Conservation (phyloP, 2,329 filamentous ascomycete genomes). For the Trichophyton mentagrophytes region DNA sequence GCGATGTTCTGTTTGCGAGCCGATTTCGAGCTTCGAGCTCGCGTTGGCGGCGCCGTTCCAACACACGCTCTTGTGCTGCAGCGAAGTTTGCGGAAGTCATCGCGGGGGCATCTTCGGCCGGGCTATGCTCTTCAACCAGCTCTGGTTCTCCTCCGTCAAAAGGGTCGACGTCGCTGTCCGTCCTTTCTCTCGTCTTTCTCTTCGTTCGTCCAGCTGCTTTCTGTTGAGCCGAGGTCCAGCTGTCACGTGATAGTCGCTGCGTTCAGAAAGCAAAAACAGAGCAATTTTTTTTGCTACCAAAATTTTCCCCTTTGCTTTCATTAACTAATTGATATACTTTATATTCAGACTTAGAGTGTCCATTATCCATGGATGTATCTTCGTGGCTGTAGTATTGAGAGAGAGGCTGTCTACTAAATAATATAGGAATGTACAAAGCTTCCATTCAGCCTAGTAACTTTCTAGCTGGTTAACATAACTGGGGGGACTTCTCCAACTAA, state of each 20-base stretch:
- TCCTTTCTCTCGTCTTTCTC: background rate
- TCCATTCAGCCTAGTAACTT: background rate
- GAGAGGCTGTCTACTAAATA: background rate
- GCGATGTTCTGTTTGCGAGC: slow-evolving; percentile 36
- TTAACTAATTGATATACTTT: too few relatives aligned
- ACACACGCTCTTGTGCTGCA: slow-evolving; percentile 76
- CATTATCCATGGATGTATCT: background rate
- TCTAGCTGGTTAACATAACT: too few relatives aligned
- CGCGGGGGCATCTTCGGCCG: slow-evolving; percentile 24
- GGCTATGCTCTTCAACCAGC: background rate
- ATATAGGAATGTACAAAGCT: background rate
- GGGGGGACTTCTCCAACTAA: too few relatives aligned
- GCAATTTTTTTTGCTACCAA: too few relatives aligned
- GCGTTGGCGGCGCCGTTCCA: slow-evolving; percentile 64
- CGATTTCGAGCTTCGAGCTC: slow-evolving; percentile 52
- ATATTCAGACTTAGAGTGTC: too few relatives aligned
- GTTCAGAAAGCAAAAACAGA: too few relatives aligned
- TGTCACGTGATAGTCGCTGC: background rate
- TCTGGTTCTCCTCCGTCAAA: background rate
- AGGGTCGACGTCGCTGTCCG: background rate
- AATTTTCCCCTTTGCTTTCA: background rate
- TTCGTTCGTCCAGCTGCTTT: background rate
- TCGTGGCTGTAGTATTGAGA: background rate
- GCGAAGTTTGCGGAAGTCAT: slow-evolving; percentile 61
- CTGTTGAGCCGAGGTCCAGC: background rate